Percentiles rank a stretch among this genome's conserved stretches.
These are phyloP conservation scores for Bruguiera parviflora DNA, from an alignment of 345 rosid species.

Conservation along the genomic window DNA sequence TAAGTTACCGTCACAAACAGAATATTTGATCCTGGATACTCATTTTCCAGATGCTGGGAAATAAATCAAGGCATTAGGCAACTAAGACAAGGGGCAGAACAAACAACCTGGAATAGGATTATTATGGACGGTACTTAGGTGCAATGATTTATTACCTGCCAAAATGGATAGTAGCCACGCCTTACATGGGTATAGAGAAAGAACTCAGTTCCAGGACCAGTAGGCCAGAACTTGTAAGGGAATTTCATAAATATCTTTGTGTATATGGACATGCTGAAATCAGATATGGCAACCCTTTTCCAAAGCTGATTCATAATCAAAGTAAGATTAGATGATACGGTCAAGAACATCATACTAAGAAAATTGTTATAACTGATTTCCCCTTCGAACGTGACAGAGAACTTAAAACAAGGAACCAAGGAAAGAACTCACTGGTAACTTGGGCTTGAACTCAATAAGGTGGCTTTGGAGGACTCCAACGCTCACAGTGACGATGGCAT, in stretches of 20 bases:
- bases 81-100: neutral
- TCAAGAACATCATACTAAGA: neutral
- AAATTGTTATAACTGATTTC: neutral
- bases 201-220: conserved; percentile 27
- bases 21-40: conserved; percentile 20
- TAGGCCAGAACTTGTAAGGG: conserved; percentile 27
- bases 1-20: conserved; percentile 18
- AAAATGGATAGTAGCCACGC: conserved; percentile 28
- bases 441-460: conserved; percentile 24
- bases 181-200: conserved; percentile 22
- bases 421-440: conserved; percentile 17
- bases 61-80: neutral
- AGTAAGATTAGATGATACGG: neutral
- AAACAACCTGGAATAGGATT: neutral
- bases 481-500: conserved; percentile 25
- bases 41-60: conserved; percentile 18
- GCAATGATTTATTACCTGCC: conserved; percentile 18
- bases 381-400: neutral
- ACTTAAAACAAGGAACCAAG: neutral
- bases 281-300: conserved; percentile 23
- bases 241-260: conserved; percentile 34
- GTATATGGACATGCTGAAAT: conserved; percentile 23
- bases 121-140: neutral
- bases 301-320: conserved; percentile 16
- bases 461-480: conserved; percentile 30